phyloP scores from a whole-genome alignment of 2,329 filamentous ascomycete genomes.

The Colletotrichum eremochloae region DNA sequence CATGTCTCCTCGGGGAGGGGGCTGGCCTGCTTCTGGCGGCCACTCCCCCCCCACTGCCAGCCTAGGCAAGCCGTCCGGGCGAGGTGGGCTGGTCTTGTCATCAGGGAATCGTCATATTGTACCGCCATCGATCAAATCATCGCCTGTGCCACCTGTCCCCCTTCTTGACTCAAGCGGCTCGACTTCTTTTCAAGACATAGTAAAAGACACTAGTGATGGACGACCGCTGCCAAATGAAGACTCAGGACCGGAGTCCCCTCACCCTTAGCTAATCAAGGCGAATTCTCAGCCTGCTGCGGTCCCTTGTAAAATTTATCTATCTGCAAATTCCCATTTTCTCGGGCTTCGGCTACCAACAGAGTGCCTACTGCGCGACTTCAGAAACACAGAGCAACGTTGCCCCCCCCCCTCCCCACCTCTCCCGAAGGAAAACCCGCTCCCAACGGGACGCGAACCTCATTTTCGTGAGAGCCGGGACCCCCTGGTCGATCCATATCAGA shows the following conservation, averaged over 20 bases:
- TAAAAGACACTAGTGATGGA: conserved; percentile 17
- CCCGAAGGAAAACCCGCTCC: conserved; percentile 29
- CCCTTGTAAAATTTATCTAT: not conserved
- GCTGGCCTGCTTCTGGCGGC: conserved; percentile 27
- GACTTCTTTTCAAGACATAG: conserved; percentile 24
- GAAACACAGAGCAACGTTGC: conserved; percentile 19
- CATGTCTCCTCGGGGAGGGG: not conserved
- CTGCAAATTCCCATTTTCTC: not conserved
- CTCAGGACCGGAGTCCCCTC: conserved; percentile 20
- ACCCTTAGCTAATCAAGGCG: not conserved
- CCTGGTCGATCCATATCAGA: conserved; percentile 25
- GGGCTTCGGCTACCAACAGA: not conserved
- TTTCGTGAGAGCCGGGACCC: conserved; percentile 11
- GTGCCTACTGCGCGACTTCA: not conserved
- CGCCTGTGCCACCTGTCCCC: conserved; percentile 30
- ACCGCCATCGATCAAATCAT: conserved; percentile 33
- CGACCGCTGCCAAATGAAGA: conserved; percentile 8
- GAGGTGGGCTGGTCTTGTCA: conserved; percentile 29
- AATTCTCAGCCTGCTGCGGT: not conserved
- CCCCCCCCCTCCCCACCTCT: conserved; percentile 25
- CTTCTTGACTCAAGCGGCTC: conserved; percentile 27
- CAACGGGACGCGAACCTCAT: conserved; percentile 30
- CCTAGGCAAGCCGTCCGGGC: conserved; percentile 16
- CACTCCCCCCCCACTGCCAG: conserved; percentile 12
- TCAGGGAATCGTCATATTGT: conserved; percentile 31